Conservation (phyloP, 805 yeast genomes). For the Yarrowia sp. region DNA sequence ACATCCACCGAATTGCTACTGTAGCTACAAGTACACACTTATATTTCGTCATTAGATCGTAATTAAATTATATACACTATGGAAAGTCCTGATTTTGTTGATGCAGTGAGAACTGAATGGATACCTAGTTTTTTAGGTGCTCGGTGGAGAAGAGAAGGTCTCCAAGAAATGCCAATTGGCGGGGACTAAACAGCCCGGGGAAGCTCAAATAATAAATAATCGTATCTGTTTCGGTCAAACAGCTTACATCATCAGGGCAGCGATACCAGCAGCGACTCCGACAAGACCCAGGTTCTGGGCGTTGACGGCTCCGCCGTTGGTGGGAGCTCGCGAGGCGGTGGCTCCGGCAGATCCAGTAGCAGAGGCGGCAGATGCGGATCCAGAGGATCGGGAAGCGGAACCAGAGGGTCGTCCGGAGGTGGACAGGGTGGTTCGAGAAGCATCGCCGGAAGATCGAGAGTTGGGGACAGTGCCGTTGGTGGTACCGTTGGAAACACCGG, state of each 20-base stretch:
- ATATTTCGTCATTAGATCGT: neutral
- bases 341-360: constrained; percentile 37
- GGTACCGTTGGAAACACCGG: constrained; percentile 22
- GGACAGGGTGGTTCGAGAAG: constrained; percentile 23
- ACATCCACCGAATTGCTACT: too few species aligned
- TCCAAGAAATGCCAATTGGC: neutral
- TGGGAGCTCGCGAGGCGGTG: constrained; percentile 37
- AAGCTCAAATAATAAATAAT: constrained; percentile 8
- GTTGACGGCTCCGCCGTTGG: constrained; percentile 32
- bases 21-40: too few species aligned
- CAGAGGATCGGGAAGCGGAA: constrained; percentile 25
- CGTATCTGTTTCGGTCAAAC: neutral
- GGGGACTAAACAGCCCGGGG: constrained; percentile 1
- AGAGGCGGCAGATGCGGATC: constrained; percentile 26
- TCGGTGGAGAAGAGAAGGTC: neutral
- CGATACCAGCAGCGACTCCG: constrained; percentile 36
- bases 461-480: constrained; percentile 11
- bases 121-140: too few species aligned
- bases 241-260: constrained; percentile 38
- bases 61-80: constrained; percentile 30
- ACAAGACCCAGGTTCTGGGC: constrained; percentile 35
- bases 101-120: constrained; percentile 15
- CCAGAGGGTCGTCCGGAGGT: constrained; percentile 4
- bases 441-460: constrained; percentile 9
- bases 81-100: constrained; percentile 15